Percentiles rank a stretch among this genome's conserved stretches.
Evolutionary conservation across 2,329 filamentous ascomycete genomes (phyloP).

Genomic region (Ceratocystis harringtonii): DNA sequence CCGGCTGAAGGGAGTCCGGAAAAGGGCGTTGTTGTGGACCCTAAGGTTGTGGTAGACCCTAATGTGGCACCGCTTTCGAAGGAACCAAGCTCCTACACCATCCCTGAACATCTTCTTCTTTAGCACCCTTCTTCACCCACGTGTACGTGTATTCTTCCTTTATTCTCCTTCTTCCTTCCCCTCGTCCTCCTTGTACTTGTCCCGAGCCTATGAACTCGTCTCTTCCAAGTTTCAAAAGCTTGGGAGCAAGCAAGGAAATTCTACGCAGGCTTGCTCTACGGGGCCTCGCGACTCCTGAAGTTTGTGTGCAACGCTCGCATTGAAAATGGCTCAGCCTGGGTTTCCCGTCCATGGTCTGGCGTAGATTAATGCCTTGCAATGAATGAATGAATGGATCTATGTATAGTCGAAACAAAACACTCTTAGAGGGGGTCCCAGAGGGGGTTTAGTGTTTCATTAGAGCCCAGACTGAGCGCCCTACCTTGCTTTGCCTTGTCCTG

Average conservation of each 20-base stretch:
- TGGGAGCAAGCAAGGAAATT: not conserved
- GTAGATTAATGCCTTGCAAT: not conserved
- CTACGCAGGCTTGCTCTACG: not conserved
- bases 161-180: not conserved
- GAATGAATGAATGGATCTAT: not conserved
- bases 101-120: too few relatives aligned
- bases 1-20: not conserved
- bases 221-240: not conserved
- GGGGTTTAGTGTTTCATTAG: conserved; percentile 1
- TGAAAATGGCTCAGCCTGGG: not conserved
- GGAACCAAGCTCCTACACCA: too few relatives aligned
- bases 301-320: not conserved
- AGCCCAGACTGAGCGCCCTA: not conserved
- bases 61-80: not conserved
- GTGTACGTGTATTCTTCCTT: not conserved
- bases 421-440: not conserved
- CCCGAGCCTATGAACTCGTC: not conserved
- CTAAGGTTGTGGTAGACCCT: not conserved
- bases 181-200: not conserved
- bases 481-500: not conserved
- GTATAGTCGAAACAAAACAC: conserved; percentile 4
- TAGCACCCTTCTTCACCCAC: not conserved
- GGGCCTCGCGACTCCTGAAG: not conserved
- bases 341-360: not conserved
- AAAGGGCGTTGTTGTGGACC: not conserved